phyloP scores from a whole-genome alignment of 768 basidiomycete genomes.

The Boletus eberwhitei region DNA sequence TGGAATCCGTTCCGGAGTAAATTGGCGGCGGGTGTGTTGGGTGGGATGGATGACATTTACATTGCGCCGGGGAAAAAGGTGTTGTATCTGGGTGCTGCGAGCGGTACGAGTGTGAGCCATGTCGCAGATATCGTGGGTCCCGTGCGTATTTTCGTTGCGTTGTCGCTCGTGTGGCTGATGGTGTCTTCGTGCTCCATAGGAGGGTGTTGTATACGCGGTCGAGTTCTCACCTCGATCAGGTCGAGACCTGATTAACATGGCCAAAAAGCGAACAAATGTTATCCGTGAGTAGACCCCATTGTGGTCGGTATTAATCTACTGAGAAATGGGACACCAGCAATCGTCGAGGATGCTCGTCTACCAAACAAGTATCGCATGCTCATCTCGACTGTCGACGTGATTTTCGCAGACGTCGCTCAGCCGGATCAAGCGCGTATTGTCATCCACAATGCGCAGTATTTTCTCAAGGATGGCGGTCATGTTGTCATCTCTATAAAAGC shows the following conservation, averaged over 20 bases:
- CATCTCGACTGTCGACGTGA: constrained; percentile 90
- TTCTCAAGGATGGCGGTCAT: constrained; percentile 93
- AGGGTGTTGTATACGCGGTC: constrained; percentile 96
- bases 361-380: constrained; percentile 98
- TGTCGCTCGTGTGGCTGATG: constrained; percentile 4
- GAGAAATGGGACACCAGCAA: constrained; percentile 49
- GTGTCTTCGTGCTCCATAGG: constrained; percentile 42
- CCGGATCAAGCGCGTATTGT: constrained; percentile 99
- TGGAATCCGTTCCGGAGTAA: constrained; percentile 99
- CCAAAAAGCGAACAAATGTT: constrained; percentile 98
- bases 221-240: constrained; percentile 97
- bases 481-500: constrained; percentile 98
- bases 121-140: constrained; percentile 99
- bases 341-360: constrained; percentile 95
- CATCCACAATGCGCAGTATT: constrained; percentile 86
- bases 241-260: constrained; percentile 98
- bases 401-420: constrained; percentile 98
- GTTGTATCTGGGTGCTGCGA: constrained; percentile 95
- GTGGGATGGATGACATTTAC: constrained; percentile 91
- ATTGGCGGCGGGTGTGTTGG: constrained; percentile 93
- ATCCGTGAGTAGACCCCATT: constrained; percentile 64
- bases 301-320: neutral
- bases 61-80: constrained; percentile 95
- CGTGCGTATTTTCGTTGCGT: constrained; percentile 41
- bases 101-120: constrained; percentile 97